phyloP scores from a whole-genome alignment of 192 early-diverging fungal species.

The Mortierella hygrophila region DNA sequence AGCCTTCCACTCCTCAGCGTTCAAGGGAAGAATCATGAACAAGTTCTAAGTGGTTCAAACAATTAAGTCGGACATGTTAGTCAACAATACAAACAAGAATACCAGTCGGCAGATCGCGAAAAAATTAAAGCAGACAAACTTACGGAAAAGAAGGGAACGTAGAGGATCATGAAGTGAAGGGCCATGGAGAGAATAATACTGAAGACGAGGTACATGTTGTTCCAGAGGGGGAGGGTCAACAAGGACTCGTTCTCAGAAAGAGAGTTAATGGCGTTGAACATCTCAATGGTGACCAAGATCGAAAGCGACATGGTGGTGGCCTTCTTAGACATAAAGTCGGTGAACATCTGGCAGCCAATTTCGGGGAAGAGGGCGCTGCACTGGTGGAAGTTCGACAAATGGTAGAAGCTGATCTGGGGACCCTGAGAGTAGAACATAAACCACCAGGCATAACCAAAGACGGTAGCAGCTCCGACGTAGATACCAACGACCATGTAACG shows the following conservation, averaged over 20 bases:
- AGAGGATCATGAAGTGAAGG: conserved; percentile 96
- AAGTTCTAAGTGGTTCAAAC: conserved; percentile 62
- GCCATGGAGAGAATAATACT: conserved; percentile 90
- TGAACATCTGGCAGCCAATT: conserved; percentile 94
- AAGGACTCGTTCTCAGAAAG: conserved; percentile 96
- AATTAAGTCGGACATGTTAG: not conserved
- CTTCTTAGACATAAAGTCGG: conserved; percentile 78
- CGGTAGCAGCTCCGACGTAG: conserved; percentile 94
- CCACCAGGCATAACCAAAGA: conserved; percentile 99
- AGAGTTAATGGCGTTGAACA: conserved; percentile 99
- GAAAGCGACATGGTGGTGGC: conserved; percentile 97
- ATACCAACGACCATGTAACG: conserved; percentile 93
- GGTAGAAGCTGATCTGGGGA: conserved; percentile 88
- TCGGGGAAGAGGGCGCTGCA: conserved; percentile 90
- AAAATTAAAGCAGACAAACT: conserved; percentile 26
- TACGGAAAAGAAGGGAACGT: conserved; percentile 95
- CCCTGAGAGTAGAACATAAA: conserved; percentile 94
- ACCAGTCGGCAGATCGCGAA: not conserved
- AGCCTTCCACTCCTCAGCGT: conserved; percentile 89
- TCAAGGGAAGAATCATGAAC: conserved; percentile 93
- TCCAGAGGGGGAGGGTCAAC: conserved; percentile 91
- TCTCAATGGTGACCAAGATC: conserved; percentile 96
- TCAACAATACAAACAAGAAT: conserved; percentile 18
- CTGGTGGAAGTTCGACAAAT: conserved; percentile 95
- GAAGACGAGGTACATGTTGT: conserved; percentile 89